A percentile compares a stretch with the other conserved stretches of the same genome.
Evolutionary conservation across 1,284 basidiomycete species (phyloP).

Genomic region (Cryptococcus neoformans): DNA sequence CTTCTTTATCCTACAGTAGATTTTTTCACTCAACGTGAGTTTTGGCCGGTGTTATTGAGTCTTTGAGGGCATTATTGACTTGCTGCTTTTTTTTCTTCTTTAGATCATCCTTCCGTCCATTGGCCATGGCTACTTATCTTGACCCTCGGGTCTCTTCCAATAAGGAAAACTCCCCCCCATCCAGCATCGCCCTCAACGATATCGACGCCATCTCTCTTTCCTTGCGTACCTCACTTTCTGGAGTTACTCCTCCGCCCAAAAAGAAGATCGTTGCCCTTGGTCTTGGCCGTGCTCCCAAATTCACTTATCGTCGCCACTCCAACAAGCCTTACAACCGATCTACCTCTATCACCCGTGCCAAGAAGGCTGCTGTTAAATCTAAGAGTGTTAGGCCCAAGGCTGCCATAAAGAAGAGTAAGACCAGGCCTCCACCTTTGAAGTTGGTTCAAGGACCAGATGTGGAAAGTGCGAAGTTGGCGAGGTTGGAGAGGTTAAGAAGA

Average conservation of each 20-base stretch:
- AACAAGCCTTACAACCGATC: conserved; percentile 19
- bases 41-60: too few species aligned
- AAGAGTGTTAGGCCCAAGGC: too few species aligned
- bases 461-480: too few species aligned
- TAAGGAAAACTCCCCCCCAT: not conserved
- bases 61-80: too few species aligned
- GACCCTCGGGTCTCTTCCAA: not conserved
- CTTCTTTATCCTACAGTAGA: too few species aligned
- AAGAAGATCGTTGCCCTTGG: conserved; percentile 7
- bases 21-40: too few species aligned
- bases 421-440: not conserved
- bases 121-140: too few species aligned
- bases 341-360: conserved; percentile 19
- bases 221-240: conserved; percentile 10
- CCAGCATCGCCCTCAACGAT: conserved; percentile 7
- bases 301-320: conserved; percentile 5
- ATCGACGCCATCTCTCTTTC: conserved; percentile 15
- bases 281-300: conserved; percentile 25
- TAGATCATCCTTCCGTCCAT: not conserved
- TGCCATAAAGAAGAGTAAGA: not conserved
- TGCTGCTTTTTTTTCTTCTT: too few species aligned
- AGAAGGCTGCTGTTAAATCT: conserved; percentile 10
- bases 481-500: not conserved
- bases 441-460: not conserved
- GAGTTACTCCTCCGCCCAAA: conserved; percentile 2